Evolutionary conservation across 345 rosid species (phyloP).

Genomic region (Punica granatum): DNA sequence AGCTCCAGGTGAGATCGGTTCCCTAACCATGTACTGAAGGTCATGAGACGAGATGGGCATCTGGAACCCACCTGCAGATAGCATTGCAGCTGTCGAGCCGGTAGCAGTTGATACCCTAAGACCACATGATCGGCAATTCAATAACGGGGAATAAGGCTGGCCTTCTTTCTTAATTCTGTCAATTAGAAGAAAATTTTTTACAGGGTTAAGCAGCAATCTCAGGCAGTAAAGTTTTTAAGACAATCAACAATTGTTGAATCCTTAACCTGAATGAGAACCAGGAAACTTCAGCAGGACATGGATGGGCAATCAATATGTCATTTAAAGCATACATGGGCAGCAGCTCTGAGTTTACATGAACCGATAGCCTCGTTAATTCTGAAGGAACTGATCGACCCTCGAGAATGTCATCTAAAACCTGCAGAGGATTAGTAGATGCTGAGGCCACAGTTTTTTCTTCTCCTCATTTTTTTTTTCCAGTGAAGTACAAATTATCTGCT

Average conservation of each 20-base stretch:
- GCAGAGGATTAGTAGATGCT: slow-evolving; percentile 8
- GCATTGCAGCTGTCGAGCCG: slow-evolving; percentile 93
- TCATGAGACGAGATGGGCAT: slow-evolving; percentile 66
- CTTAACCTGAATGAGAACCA: slow-evolving; percentile 75
- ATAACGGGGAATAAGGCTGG: slow-evolving; percentile 29
- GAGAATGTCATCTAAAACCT: slow-evolving; percentile 75
- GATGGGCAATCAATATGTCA: slow-evolving; percentile 68
- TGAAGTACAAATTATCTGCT: background rate
- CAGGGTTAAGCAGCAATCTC: background rate
- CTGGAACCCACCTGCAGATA: slow-evolving; percentile 73
- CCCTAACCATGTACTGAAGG: slow-evolving; percentile 86
- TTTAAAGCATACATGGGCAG: slow-evolving; percentile 63
- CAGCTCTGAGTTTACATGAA: slow-evolving; percentile 49
- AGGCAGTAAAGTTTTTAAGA: background rate
- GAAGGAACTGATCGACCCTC: slow-evolving; percentile 41
- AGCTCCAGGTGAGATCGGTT: slow-evolving; percentile 56
- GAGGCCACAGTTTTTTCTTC: background rate
- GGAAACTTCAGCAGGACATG: slow-evolving; percentile 78
- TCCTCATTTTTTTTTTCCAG: background rate
- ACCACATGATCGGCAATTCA: slow-evolving; percentile 83
- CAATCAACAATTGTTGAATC: background rate
- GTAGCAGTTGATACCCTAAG: slow-evolving; percentile 81
- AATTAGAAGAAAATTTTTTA: slow-evolving; percentile 1
- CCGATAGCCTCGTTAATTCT: slow-evolving; percentile 49
- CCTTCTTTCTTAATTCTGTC: slow-evolving; percentile 46